Evolutionary conservation across 495 filamentous ascomycete species (phyloP), one percentile per base, ranked within the genome.

Genomic region (Cudoniella acicularis): DNA sequence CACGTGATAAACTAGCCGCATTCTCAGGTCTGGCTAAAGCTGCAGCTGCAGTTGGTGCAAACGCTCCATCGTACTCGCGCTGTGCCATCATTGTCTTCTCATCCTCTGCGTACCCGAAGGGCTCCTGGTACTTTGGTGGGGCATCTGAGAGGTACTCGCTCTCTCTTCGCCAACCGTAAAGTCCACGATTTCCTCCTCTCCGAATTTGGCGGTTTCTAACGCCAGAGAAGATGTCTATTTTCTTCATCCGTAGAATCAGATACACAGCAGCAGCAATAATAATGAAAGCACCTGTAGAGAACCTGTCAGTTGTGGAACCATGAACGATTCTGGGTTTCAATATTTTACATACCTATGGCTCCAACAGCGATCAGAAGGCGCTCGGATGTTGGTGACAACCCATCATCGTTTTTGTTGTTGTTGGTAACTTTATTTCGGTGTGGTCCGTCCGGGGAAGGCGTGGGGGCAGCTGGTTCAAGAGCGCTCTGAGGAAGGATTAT

Each of bases 331-430:
- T n/a, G n/a, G n/a, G 30, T 36, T 13, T 6, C 13, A 36, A 6
- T 6, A 36, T 36, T 36, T 36, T 17, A 63, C 71, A 63, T 67
- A 81, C 79, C 77, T 57, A 82, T 80, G 17, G 77, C 69, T 17
- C 78, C 77, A 11, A 71, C 72, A 25, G 76, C 76, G 56, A 82
- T 72, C 54, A 81, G 57, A 16, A 75, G 60, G 26, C 72, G 71
- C 59, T 82, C 73, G 8, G 70, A 69, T 49, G 68, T 71, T 2
- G 59, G 60, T 45, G 63, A 58, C 16, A 68, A 25, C 18, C 25
- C 18, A 3, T 45, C 4, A 13, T 59, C 18, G 18, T 16, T 6
- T 46, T 21, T 46, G n/a, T 46, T n/a, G 6, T 16, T 16, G 43
- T 47, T 47, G 48, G 10, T 50, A 50, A 9, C 13, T 17, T 46